Evolutionary conservation across 2,329 filamentous ascomycete genomes (phyloP), one percentile per base, ranked within the genome.

Genomic region (Phaeosphaeria sp.): DNA sequence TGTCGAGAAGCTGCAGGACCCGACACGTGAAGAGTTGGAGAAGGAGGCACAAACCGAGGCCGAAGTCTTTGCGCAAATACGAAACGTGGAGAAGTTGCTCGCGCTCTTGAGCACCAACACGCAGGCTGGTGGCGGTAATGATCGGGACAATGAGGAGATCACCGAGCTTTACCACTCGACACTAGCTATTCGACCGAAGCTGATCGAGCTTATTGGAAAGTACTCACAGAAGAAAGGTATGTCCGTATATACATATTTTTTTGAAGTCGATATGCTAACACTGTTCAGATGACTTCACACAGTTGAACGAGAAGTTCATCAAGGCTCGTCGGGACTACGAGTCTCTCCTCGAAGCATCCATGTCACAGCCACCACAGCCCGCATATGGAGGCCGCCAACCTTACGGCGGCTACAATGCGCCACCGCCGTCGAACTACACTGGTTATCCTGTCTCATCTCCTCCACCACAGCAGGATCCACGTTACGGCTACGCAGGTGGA

Each of bases 261-360:
- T 21, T 46, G 9, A 6, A 27, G 9, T 52, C 6, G 25, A 43
- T 47, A 49, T 25, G 24, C 56, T 69, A 56, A 71, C 56, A 51
- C 21, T 44, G 40, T 15, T 64, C 64, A 96, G 95, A 99, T 78
- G 95, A 99, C 77, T 98, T 99, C 74, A 97, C 95, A 2, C 94
- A 98, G 75, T 83, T 99, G 61, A 99, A 99, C 73, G 95, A 99
- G 78, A 98, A 98, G 80, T 99, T 99, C 78, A 98, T 99, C 83
- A 99, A 99, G 79, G 95, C 95, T 46, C 89, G 95, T 64, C 87
- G 94, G 69, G 95, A 99, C 79, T 99, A 99, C 76, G 95, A 99
- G 79, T 89, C 91, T 27, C 84, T 99, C n/a, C 83, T 99, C 20
- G 95, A 99, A 78, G 91, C 92, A 18, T 98, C 94, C 55, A 98